Conservation (phyloP, 2,329 filamentous ascomycete genomes). For the Emmonsiellopsis sp. region DNA sequence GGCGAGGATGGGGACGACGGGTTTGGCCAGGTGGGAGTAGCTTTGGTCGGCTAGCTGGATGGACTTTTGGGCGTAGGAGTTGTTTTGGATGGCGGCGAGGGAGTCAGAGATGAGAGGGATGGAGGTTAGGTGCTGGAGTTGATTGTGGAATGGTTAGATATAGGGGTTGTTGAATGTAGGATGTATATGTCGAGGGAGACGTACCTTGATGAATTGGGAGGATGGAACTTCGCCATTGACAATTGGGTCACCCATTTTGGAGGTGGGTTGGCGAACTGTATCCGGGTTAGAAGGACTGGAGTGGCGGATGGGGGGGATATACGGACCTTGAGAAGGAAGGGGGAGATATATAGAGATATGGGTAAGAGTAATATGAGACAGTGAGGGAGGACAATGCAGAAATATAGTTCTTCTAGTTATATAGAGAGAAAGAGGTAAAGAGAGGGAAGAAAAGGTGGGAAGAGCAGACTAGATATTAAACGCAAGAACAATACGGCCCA, state of each 20-base stretch:
- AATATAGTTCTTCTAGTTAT: too few species aligned
- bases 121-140: constrained; percentile 62
- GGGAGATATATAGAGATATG: background rate
- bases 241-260: constrained; percentile 3
- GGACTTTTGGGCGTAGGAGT: constrained; percentile 76
- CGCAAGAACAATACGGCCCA: too few species aligned
- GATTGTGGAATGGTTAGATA: background rate
- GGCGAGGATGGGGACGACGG: constrained; percentile 69
- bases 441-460: background rate
- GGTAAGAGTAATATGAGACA: background rate
- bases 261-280: background rate
- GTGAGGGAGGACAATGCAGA: background rate
- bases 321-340: background rate
- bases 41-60: constrained; percentile 64
- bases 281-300: background rate
- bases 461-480: too few species aligned
- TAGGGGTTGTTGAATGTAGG: background rate
- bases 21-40: constrained; percentile 68
- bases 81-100: constrained; percentile 67
- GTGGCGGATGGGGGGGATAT: background rate
- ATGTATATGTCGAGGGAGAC: background rate
- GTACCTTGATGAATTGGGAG: constrained; percentile 3
- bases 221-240: constrained; percentile 2
- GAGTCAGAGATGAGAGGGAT: constrained; percentile 77
- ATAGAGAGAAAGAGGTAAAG: background rate